Conservation (phyloP, 2,329 filamentous ascomycete species). For the Aspergillus aculeatinus region DNA sequence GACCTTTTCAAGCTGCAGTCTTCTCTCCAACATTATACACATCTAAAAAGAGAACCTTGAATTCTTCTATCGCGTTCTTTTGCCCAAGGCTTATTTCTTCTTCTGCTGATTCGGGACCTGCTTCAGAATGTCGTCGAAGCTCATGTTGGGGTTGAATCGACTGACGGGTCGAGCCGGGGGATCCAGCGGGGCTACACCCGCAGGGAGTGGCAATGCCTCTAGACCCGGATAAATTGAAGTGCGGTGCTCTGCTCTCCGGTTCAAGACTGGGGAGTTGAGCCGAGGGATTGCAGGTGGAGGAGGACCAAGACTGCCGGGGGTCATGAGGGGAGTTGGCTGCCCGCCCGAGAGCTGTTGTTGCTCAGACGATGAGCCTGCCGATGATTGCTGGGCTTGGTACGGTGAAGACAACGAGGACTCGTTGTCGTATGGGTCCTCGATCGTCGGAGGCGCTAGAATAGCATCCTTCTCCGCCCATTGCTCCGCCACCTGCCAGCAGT, state of each 20-base stretch:
- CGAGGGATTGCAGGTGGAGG: slow-evolving; percentile 38
- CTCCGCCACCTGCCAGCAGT: slow-evolving; percentile 66
- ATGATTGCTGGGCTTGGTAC: slow-evolving; percentile 39
- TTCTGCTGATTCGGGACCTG: slow-evolving; percentile 38
- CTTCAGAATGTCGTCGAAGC: slow-evolving; percentile 50
- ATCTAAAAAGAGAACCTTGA: not conserved
- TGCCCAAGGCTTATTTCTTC: slow-evolving; percentile 32
- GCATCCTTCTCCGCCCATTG: slow-evolving; percentile 55
- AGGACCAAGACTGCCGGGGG: slow-evolving; percentile 32
- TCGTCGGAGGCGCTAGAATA: slow-evolving; percentile 32
- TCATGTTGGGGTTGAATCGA: slow-evolving; percentile 49
- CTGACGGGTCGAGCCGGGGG: slow-evolving; percentile 40
- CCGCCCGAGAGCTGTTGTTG: slow-evolving; percentile 9
- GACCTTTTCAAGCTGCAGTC: slow-evolving; percentile 10
- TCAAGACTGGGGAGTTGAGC: slow-evolving; percentile 31
- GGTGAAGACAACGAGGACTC: slow-evolving; percentile 41
- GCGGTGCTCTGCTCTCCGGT: slow-evolving; percentile 38
- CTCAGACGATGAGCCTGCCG: slow-evolving; percentile 38
- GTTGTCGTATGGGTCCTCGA: slow-evolving; percentile 38
- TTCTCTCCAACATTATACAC: slow-evolving; percentile 10
- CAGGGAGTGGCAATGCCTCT: slow-evolving; percentile 46
- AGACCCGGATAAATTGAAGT: slow-evolving; percentile 46
- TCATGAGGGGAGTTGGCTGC: slow-evolving; percentile 29
- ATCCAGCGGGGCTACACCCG: slow-evolving; percentile 43
- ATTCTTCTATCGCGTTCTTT: slow-evolving; percentile 2